Evolutionary conservation across 208 protist genomes (phyloP).

Genomic region (Eutreptiella sp.): DNA sequence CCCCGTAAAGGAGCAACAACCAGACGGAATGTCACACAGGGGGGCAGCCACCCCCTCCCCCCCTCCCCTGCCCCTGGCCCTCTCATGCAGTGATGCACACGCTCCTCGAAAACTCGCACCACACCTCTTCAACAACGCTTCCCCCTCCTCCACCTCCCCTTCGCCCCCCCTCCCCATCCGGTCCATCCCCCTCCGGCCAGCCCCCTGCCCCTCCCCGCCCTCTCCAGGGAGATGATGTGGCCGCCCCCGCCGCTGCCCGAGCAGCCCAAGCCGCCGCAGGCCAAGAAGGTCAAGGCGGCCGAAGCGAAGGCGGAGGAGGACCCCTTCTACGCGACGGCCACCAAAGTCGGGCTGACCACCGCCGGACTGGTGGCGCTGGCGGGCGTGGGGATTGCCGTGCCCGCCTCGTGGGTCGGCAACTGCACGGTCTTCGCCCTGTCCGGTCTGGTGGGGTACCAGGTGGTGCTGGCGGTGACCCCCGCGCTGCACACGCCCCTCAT

Average conservation of each 20-base stretch:
- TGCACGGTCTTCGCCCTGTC: constrained; percentile 60
- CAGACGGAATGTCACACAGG: too few species aligned
- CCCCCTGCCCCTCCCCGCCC: too few species aligned
- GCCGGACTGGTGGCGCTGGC: constrained; percentile 16
- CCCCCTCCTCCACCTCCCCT: too few species aligned
- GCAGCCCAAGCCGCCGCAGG: background rate
- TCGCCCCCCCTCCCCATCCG: too few species aligned
- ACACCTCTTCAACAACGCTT: too few species aligned
- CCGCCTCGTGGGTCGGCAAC: constrained; percentile 36
- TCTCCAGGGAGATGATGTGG: constrained; percentile 39
- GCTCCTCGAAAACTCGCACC: too few species aligned
- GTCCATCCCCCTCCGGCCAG: too few species aligned
- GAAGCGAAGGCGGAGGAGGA: constrained; percentile 12
- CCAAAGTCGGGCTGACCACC: background rate
- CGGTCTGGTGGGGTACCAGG: constrained; percentile 55
- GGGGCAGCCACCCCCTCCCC: too few species aligned
- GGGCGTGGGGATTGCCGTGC: constrained; percentile 9
- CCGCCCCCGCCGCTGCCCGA: constrained; percentile 26
- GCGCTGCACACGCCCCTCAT: constrained; percentile 85
- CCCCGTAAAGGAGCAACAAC: too few species aligned
- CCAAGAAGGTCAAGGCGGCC: constrained; percentile 7
- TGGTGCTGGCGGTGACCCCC: constrained; percentile 69
- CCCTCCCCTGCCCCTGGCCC: too few species aligned
- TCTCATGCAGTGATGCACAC: too few species aligned
- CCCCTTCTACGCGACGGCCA: constrained; percentile 8